These are phyloP conservation scores for Salvia miltiorrhiza DNA, from an alignment of 257 asterid genomes.

Conservation along the genomic window DNA sequence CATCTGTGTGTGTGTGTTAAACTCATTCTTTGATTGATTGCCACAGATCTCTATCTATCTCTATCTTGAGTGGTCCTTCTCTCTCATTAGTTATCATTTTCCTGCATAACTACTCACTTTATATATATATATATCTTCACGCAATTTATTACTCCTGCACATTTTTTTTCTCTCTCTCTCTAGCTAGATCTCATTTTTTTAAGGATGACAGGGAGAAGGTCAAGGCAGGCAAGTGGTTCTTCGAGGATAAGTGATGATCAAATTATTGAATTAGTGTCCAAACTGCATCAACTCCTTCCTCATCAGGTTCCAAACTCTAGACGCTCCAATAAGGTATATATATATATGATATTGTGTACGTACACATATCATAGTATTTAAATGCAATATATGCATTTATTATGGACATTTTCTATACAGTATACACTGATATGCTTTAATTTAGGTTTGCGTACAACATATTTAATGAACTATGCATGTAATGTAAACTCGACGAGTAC, in stretches of 20 bases:
- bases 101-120: no score
- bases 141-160: neutral
- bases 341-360: neutral
- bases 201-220: constrained; percentile 44
- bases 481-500: no score
- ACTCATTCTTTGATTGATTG: neutral
- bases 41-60: neutral
- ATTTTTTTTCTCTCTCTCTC: neutral
- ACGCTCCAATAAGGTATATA: constrained; percentile 51
- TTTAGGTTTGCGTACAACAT: no score
- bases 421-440: no score
- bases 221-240: constrained; percentile 33
- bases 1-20: constrained; percentile 24
- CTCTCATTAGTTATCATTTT: constrained; percentile 3
- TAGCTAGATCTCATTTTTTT: no score
- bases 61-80: constrained; percentile 34
- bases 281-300: constrained; percentile 56
- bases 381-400: no score
- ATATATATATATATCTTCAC: constrained; percentile 2
- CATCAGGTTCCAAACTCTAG: constrained; percentile 37
- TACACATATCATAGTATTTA: neutral
- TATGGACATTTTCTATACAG: no score
- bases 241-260: constrained; percentile 54
- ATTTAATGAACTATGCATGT: no score
- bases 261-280: constrained; percentile 45